Conservation (phyloP, 2,329 filamentous ascomycete species). For the Botrytis fabae region DNA sequence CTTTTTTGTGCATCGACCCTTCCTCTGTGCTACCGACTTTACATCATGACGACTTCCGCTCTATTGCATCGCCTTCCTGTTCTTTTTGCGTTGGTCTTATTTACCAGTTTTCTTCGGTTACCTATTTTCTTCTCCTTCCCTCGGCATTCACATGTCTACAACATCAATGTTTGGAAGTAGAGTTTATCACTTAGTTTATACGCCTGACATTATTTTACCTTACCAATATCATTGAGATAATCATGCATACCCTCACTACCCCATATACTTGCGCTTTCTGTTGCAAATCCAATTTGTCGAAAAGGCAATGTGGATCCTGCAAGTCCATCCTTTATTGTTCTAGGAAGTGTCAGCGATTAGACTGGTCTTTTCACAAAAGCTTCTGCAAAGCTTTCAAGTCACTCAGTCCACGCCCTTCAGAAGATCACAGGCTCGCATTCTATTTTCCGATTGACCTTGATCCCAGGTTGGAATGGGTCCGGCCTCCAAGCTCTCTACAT, state of each 20-base stretch:
- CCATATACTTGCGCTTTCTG: background rate
- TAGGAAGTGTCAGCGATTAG: background rate
- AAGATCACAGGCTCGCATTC: background rate
- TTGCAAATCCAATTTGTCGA: no score
- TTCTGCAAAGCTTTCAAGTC: background rate
- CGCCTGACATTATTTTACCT: background rate
- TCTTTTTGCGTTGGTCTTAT: background rate
- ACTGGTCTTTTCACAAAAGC: background rate
- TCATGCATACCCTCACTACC: rapidly evolving
- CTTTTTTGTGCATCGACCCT: background rate
- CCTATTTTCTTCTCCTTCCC: no score
- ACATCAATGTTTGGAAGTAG: background rate
- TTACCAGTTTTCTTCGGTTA: background rate
- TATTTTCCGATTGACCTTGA: background rate
- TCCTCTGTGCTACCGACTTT: background rate
- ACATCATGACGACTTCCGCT: background rate
- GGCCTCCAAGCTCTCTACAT: no score
- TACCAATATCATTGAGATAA: background rate
- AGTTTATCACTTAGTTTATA: background rate
- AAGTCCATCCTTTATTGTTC: background rate
- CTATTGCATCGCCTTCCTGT: background rate
- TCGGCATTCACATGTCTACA: background rate
- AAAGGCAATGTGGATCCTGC: background rate
- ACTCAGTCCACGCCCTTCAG: background rate
- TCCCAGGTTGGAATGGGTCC: background rate